phyloP scores from a whole-genome alignment of 306 rosid species.

The Cyclanthera cordifolia region DNA sequence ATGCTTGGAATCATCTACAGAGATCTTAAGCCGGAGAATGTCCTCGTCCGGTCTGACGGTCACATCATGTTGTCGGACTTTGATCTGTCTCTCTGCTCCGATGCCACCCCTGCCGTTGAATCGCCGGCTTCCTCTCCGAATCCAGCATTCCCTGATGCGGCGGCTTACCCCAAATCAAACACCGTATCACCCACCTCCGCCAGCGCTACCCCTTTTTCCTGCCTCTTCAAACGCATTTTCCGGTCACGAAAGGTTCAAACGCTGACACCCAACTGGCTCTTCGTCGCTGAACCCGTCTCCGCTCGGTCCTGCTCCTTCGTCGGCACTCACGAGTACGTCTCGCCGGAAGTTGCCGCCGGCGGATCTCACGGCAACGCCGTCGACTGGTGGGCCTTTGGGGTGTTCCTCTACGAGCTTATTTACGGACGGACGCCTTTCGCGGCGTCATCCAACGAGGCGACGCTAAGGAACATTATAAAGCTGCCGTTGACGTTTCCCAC shows the following conservation, averaged over 20 bases:
- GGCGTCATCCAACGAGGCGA: constrained; percentile 53
- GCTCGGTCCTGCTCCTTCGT: constrained; percentile 87
- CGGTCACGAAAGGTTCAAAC: constrained; percentile 70
- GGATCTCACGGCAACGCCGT: constrained; percentile 97
- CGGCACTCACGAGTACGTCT: constrained; percentile 89
- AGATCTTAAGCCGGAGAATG: constrained; percentile 91
- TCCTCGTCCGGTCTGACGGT: constrained; percentile 93
- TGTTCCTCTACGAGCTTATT: constrained; percentile 72
- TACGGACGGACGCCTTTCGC: constrained; percentile 88
- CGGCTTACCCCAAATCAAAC: constrained; percentile 27
- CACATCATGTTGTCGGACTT: constrained; percentile 98
- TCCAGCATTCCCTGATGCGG: constrained; percentile 8
- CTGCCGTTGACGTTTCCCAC: constrained; percentile 49
- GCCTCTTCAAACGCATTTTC: constrained; percentile 48
- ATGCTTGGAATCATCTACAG: constrained; percentile 96
- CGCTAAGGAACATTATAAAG: constrained; percentile 54
- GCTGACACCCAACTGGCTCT: constrained; percentile 45
- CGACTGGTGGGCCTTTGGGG: constrained; percentile 96
- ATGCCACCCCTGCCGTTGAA: constrained; percentile 83
- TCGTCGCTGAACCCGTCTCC: constrained; percentile 80
- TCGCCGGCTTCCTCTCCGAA: constrained; percentile 33
- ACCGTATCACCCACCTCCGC: not conserved
- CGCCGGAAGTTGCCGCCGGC: constrained; percentile 93
- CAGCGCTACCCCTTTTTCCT: constrained; percentile 27
- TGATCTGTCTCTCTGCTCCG: constrained; percentile 68